Percentiles rank a stretch among this genome's conserved stretches.
Conservation (phyloP, 805 yeast species). For the Pichia eremophila region DNA sequence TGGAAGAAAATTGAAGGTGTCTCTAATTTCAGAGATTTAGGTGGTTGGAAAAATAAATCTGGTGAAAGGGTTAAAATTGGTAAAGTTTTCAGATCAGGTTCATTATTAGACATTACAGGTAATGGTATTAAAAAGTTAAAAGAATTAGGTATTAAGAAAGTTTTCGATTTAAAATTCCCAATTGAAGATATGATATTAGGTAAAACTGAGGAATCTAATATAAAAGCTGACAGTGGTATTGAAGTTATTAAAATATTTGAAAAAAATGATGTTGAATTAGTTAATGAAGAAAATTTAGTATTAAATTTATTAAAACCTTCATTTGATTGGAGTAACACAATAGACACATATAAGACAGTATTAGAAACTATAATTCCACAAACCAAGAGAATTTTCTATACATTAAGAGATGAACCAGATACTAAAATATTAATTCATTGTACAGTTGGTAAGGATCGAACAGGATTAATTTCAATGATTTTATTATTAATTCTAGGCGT, state of each 20-base stretch:
- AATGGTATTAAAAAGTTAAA: constrained; percentile 36
- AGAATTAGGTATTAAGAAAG: constrained; percentile 37
- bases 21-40: constrained; percentile 68
- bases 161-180: constrained; percentile 45
- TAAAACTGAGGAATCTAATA: not conserved
- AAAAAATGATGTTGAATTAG: not conserved
- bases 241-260: not conserved
- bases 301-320: constrained; percentile 28
- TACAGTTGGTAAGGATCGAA: constrained; percentile 82
- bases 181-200: not conserved
- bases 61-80: constrained; percentile 41
- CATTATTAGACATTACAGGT: constrained; percentile 41
- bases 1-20: constrained; percentile 63
- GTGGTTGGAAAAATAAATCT: constrained; percentile 54
- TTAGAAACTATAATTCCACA: constrained; percentile 41
- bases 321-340: constrained; percentile 54
- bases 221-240: not conserved
- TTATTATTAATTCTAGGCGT: constrained; percentile 56
- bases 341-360: constrained; percentile 52
- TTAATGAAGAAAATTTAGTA: not conserved
- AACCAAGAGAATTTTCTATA: constrained; percentile 35
- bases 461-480: constrained; percentile 67
- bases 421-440: constrained; percentile 59
- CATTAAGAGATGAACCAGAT: constrained; percentile 45
- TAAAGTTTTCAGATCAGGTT: constrained; percentile 54